Base-by-base conservation (phyloP, 306 rosid genomes). In the Citrullus colocynthis region DNA sequence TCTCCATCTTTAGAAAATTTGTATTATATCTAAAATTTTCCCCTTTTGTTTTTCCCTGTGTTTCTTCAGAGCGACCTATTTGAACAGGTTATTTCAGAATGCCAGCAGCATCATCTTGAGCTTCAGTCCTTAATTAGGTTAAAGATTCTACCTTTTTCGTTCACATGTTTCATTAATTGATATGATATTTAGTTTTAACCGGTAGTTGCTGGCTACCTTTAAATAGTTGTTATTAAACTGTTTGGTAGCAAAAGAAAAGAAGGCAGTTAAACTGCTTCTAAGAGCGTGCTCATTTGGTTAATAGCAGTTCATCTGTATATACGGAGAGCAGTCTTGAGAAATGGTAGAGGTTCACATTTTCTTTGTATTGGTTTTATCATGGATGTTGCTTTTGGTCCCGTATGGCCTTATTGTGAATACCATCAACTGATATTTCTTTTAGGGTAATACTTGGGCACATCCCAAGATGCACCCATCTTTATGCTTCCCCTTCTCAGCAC, bases 111-210 rank as follows among this genome's bases (percentile, higher is more conserved):
- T 80, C 85, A 84, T 73, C 67, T 81, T 14, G 88, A 88, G 81
- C 85, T 88, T 73, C 88, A 84, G 60, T 74, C 86, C 49, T 77
- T 84, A 81, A 80, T 85, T 72, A 88, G 89, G 91, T 85, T 78
- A 55, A 45, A 24, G 45, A 36, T 57, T 66, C 17, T 44, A 3
- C 51, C 16, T 28, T 67, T 54, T 69, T 32, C n/a, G 2, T 73
- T 32, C 28, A 14, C 61, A 15, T 8, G 9, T 6, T 24, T 72
- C 76, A 48, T 16, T 73, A 16, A 48, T 72, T 28, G 42, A 45
- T 44, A 70, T 21, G 17, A 6, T 70, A 21, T 44, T 9, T 70
- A 13, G 57, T 20, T 12, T 41, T 28, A 24, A 21, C 37, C 21
- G 57, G 20, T 51, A 15, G 56, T n/a, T 18, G 74, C 74, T 41